Evolutionary conservation across 331 rosid genomes (phyloP), one percentile per base, ranked within the genome.

Genomic region (Saraca asoca): DNA sequence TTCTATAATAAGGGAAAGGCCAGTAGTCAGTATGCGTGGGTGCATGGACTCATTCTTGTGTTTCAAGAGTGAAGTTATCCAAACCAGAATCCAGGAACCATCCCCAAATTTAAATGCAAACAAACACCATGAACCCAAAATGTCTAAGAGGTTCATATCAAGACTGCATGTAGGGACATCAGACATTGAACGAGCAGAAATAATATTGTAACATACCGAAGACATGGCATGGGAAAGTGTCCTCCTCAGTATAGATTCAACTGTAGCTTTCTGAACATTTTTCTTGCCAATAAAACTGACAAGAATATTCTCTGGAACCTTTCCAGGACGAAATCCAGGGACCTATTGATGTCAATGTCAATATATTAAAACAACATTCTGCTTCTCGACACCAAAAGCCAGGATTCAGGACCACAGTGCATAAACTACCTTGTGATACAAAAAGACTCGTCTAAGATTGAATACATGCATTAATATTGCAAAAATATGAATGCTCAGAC

Each of bases 281-380:
- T 79, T 64, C 71, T 74, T 84, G 68, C 98, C 98, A 19, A 93
- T 82, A 70, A 75, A 81, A 76, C 68, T 58, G 56, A 85, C 44
- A 60, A 93, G 89, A 76, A 93, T 75, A 55, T 71, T 75, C 65
- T 93, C 98, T 0, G 98, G 98, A 72, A 90, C 85, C 31, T 61
- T 86, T 62, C 96, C 96, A 0, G 91, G 91, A 39, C 90, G 91
- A 77, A 93, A 90, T 74, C 98, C 97, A 12, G 98, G 97, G 41
- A 90, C 61, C 97, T 90, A 80, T 14, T 33, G 35, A 54, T 17
- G 61, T 50, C 12, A 72, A 57, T 7, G 16, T 53, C 63, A 72
- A 63, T 56, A 63, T 9, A 34, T 37, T 53, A 51, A 66, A 66
- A 62, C 14, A 61, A 18, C 65, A 58, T 43, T 53, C 56, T 63